Base-by-base conservation (phyloP, 306 rosid species). In the Lathyrus sativus region DNA sequence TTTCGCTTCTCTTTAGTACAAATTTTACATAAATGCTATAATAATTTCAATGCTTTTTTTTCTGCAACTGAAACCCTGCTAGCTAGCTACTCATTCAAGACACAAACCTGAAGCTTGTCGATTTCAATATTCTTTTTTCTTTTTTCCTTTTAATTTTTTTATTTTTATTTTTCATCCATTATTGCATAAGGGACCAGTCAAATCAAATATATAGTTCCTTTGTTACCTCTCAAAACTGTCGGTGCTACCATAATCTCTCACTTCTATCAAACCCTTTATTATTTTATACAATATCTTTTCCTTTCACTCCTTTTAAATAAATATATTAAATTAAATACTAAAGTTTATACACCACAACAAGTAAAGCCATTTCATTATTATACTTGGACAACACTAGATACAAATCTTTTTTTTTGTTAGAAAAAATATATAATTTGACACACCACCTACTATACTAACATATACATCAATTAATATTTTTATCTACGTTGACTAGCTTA, bases 331-430 rank as follows among this genome's bases (percentile, higher is more conserved):
- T 18, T 42, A 24, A 58, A 58, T 50, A 33, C 66, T 19, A 53
- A 73, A 73, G 77, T 51, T 74, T 75, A 17, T 80, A 66, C 84
- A 53, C 84, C 75, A 53, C 72, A 44, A 35, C 45, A 80, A 75
- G 80, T 66, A 80, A 80, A 80, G 77, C 57, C 57, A 3, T 1
- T 37, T 46, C 56, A 71, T 64, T 70, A 79, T 69, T 48, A 48
- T 58, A 70, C 29, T 14, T 56, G 81, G 70, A 62, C 78, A 46
- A 58, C 71, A 6, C 81, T 68, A 59, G 11, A 48, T 70, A 64
- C 75, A 70, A 76, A 9, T 53, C 44, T 75, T 68, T 50, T 26
- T 6, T 11, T 56, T 9, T 1, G 9, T 51, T 6, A 19, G 4
- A 19, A 11, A 78, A 72, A 60, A 58, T 5, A 50, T 59, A 14